Percentiles rank a stretch among this genome's conserved stretches.
Conservation (phyloP, 2,329 filamentous ascomycete species). For the Alternaria rosae region DNA sequence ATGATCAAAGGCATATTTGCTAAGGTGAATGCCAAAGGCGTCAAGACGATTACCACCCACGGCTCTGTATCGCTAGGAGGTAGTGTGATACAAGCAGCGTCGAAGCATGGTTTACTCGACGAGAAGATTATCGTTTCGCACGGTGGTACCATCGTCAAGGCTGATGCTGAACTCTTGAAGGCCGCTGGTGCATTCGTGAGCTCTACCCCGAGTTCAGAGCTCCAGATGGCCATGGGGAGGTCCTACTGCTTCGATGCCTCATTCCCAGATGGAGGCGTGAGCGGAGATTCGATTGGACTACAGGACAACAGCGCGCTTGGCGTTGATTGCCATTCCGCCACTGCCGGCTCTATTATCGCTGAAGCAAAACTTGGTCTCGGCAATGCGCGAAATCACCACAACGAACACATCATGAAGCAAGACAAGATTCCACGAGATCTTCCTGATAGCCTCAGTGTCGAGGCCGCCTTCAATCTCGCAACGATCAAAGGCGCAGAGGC, state of each 20-base stretch:
- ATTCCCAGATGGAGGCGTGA: slow-evolving; percentile 21
- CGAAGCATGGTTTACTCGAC: slow-evolving; percentile 51
- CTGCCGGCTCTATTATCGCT: slow-evolving; percentile 52
- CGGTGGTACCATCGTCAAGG: slow-evolving; percentile 39
- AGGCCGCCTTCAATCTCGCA: slow-evolving; percentile 59
- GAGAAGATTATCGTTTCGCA: slow-evolving; percentile 56
- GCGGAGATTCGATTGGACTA: slow-evolving; percentile 24
- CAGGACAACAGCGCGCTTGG: slow-evolving; percentile 58
- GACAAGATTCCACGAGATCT: slow-evolving; percentile 56
- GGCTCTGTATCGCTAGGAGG: slow-evolving; percentile 21
- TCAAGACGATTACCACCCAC: slow-evolving; percentile 56
- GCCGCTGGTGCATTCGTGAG: slow-evolving; percentile 50
- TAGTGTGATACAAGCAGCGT: slow-evolving; percentile 30
- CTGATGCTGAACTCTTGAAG: slow-evolving; percentile 49
- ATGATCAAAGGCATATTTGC: slow-evolving; percentile 50
- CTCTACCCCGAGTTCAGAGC: slow-evolving; percentile 59
- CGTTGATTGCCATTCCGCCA: slow-evolving; percentile 64
- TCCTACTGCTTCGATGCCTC: slow-evolving; percentile 49
- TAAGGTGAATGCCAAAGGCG: slow-evolving; percentile 44
- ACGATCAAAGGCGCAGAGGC: slow-evolving; percentile 58
- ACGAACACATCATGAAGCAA: slow-evolving; percentile 50
- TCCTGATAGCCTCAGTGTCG: slow-evolving; percentile 53
- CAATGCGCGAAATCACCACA: slow-evolving; percentile 52
- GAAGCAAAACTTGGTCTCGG: slow-evolving; percentile 65
- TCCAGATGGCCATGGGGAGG: slow-evolving; percentile 56